These are phyloP conservation scores for Trametes meyenii DNA, from an alignment of 768 basidiomycete species.

Conservation along the genomic window DNA sequence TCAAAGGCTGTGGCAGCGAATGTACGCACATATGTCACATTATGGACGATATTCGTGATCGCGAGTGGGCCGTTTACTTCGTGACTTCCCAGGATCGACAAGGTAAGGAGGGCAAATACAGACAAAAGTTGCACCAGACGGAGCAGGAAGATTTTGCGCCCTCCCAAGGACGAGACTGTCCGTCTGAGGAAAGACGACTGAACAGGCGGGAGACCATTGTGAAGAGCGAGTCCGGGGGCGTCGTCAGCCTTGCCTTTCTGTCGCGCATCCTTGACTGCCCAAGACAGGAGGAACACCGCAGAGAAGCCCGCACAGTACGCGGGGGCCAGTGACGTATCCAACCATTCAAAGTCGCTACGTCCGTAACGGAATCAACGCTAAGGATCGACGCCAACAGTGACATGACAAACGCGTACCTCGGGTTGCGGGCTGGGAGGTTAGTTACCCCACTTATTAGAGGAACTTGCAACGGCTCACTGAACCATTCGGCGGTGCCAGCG, in stretches of 20 bases:
- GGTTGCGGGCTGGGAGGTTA: no score
- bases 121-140: neutral
- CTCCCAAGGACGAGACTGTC: neutral
- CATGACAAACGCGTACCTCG: no score
- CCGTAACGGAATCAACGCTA: neutral
- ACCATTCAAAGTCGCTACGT: neutral
- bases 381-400: neutral
- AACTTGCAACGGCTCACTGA: no score
- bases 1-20: neutral
- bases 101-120: neutral
- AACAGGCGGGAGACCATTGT: neutral
- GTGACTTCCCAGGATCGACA: neutral
- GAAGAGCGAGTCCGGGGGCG: neutral
- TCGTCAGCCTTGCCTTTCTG: neutral
- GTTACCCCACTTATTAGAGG: no score
- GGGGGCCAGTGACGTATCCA: neutral
- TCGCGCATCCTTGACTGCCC: neutral
- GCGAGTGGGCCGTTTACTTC: neutral
- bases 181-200: neutral
- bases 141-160: neutral
- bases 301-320: neutral
- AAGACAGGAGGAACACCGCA: neutral
- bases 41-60: neutral
- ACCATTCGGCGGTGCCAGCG: no score
- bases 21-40: neutral